Conservation (phyloP, 2,329 filamentous ascomycete species). For the Dactylellina sp. region DNA sequence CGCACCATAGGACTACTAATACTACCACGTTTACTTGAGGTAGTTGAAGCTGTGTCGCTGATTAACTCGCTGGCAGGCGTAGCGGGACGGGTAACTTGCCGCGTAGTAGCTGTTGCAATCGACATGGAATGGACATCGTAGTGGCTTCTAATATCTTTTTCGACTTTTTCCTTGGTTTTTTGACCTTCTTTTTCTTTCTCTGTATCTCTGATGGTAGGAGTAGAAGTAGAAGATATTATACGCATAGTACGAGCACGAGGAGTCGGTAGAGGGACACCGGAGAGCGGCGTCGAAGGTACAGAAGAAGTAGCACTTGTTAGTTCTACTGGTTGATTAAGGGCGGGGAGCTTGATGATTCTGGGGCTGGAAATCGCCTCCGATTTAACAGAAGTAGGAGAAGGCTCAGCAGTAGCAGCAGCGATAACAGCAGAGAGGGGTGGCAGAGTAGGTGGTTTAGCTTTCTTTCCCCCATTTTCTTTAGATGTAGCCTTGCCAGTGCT, state of each 20-base stretch:
- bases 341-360: slow-evolving; percentile 38
- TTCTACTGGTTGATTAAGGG: slow-evolving; percentile 35
- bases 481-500: slow-evolving; percentile 11
- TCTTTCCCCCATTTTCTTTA: slow-evolving; percentile 38
- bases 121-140: slow-evolving; percentile 20
- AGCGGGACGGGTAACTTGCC: slow-evolving; percentile 40
- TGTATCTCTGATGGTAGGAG: slow-evolving; percentile 20
- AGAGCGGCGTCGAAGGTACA: slow-evolving; percentile 45
- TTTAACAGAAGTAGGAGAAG: slow-evolving; percentile 40
- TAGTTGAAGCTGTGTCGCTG: slow-evolving; percentile 57
- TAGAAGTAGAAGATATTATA: slow-evolving; percentile 49
- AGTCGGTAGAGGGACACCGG: slow-evolving; percentile 28
- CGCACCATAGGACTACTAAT: slow-evolving; percentile 56
- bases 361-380: slow-evolving; percentile 38
- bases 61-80: slow-evolving; percentile 57
- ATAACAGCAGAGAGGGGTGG: slow-evolving; percentile 49
- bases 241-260: slow-evolving; percentile 52
- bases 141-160: slow-evolving; percentile 20
- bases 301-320: slow-evolving; percentile 29
- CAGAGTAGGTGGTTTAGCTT: slow-evolving; percentile 47
- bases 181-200: slow-evolving; percentile 39
- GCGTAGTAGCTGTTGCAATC: slow-evolving; percentile 24
- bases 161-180: slow-evolving; percentile 21
- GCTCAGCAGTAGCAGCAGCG: slow-evolving; percentile 46
- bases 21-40: slow-evolving; percentile 55